A percentile compares a stretch with the other conserved stretches of the same genome.
Conservation (phyloP, 495 filamentous ascomycete species). For the Penicillium samsonianum region DNA sequence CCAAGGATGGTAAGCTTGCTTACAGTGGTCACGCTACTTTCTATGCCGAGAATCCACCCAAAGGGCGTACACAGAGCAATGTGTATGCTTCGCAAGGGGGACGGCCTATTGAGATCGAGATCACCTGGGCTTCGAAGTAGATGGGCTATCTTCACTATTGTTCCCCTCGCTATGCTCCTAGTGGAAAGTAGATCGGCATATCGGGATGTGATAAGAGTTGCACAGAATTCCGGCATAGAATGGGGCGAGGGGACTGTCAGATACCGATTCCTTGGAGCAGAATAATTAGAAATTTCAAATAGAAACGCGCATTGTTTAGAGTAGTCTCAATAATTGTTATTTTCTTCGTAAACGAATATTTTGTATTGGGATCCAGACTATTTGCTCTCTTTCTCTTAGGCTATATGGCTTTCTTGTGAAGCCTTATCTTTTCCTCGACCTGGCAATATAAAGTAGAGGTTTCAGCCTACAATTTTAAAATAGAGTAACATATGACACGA, state of each 20-base stretch:
- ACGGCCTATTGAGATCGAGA: conserved; percentile 42
- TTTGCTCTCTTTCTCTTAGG: no score
- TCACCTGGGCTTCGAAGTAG: conserved; percentile 33
- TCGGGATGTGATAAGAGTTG: background rate
- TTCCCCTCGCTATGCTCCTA: background rate
- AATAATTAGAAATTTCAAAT: background rate
- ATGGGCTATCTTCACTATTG: background rate
- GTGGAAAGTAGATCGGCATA: background rate
- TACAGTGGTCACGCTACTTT: conserved; percentile 54
- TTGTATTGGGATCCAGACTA: no score
- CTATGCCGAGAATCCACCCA: conserved; percentile 59
- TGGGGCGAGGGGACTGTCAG: background rate
- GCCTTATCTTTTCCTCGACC: no score
- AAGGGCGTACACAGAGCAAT: conserved; percentile 45
- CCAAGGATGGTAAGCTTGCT: conserved; percentile 46
- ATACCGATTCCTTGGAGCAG: background rate
- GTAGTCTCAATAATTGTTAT: background rate
- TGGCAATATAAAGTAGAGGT: no score
- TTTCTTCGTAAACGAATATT: background rate
- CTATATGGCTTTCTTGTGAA: no score
- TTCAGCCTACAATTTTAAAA: background rate
- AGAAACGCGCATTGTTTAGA: background rate
- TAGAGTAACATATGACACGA: background rate
- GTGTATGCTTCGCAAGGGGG: conserved; percentile 38
- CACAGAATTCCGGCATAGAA: background rate